Conservation (phyloP, 2,329 filamentous ascomycete genomes). For the Clarireedia sp. region DNA sequence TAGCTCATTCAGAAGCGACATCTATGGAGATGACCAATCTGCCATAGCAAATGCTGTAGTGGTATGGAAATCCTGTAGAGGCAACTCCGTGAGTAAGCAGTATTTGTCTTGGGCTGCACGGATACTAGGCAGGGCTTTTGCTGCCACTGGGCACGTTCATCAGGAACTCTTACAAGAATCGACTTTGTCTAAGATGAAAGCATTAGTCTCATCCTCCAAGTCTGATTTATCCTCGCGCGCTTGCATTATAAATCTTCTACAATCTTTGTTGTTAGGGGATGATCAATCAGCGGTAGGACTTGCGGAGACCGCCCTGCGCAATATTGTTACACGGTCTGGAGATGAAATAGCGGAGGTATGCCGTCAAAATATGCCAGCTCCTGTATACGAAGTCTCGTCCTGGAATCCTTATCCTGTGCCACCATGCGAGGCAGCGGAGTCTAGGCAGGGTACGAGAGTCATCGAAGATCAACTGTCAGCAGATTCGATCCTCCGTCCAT, state of each 20-base stretch:
- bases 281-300: constrained; percentile 49
- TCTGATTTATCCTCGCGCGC: constrained; percentile 50
- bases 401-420: constrained; percentile 50
- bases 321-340: constrained; percentile 41
- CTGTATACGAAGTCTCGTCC: constrained; percentile 45
- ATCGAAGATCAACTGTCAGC: constrained; percentile 9
- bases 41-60: constrained; percentile 55
- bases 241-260: constrained; percentile 53
- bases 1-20: constrained; percentile 50
- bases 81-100: constrained; percentile 52
- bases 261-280: constrained; percentile 51
- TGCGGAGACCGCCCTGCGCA: constrained; percentile 52
- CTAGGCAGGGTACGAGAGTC: not conserved
- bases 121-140: constrained; percentile 77
- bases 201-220: constrained; percentile 22
- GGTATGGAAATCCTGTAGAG: constrained; percentile 69
- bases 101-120: constrained; percentile 82
- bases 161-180: constrained; percentile 54
- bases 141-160: constrained; percentile 62
- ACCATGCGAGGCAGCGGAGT: constrained; percentile 38
- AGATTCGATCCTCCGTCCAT: constrained; percentile 35
- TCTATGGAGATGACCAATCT: constrained; percentile 59
- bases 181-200: constrained; percentile 39
- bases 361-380: constrained; percentile 43
- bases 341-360: constrained; percentile 40